Percentiles rank a stretch among this genome's conserved stretches.
phyloP scores from a whole-genome alignment of 2,329 filamentous ascomycete genomes.

The Rhynchosporium graminicola region DNA sequence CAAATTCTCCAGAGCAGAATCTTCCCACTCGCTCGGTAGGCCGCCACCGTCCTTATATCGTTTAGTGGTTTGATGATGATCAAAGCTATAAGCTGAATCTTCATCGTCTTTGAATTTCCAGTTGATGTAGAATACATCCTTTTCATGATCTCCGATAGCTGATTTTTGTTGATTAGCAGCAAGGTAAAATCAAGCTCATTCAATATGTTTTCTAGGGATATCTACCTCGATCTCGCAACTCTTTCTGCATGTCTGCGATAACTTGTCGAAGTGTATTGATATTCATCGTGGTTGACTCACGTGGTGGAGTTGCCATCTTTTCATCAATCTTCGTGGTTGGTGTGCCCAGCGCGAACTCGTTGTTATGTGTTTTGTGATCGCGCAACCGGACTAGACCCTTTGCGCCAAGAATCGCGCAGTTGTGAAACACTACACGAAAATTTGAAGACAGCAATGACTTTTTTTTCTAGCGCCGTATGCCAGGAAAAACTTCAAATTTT shows the following conservation, averaged over 20 bases:
- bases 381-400: too few relatives aligned
- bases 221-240: conserved; percentile 7
- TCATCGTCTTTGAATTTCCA: neutral
- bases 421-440: too few relatives aligned
- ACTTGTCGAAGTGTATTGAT: neutral
- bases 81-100: neutral
- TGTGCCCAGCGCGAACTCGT: too few relatives aligned
- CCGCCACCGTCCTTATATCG: neutral
- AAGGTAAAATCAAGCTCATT: neutral
- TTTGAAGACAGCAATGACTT: too few relatives aligned
- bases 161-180: neutral
- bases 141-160: neutral
- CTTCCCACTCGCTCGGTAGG: conserved; percentile 4
- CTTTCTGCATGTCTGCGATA: conserved; percentile 7
- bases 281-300: conserved; percentile 1
- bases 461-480: too few relatives aligned
- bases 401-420: too few relatives aligned
- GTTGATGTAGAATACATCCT: neutral
- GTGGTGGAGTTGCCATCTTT: neutral
- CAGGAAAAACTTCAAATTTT: too few relatives aligned
- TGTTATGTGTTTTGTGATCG: too few relatives aligned
- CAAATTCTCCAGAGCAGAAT: conserved; percentile 3
- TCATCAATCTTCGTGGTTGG: too few relatives aligned
- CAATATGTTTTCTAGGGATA: neutral
- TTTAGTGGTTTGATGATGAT: neutral